These are phyloP conservation scores for Selaginella moellendorffii DNA, from an alignment of 75 land plant genomes.

Conservation along the genomic window DNA sequence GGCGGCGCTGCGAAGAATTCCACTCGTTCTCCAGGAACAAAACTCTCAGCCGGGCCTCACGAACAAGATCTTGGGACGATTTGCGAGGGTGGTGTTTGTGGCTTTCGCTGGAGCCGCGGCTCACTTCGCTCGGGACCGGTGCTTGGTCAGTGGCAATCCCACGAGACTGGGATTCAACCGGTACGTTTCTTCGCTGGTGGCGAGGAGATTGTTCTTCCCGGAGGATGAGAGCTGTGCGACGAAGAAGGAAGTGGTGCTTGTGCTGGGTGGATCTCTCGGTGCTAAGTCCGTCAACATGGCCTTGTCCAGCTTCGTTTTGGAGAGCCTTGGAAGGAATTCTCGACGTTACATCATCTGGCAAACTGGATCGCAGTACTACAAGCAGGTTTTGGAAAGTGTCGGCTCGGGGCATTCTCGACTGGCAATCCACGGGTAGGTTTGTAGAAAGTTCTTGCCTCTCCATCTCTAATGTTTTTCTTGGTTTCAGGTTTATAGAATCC, in stretches of 20 bases:
- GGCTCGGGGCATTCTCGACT: slow-evolving; percentile 45
- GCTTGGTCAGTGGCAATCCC: slow-evolving; percentile 66
- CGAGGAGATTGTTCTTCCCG: slow-evolving; percentile 44
- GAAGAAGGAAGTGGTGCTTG: slow-evolving; percentile 38
- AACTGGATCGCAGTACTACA: slow-evolving; percentile 43
- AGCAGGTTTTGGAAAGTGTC: slow-evolving; percentile 40
- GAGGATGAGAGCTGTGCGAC: neutral
- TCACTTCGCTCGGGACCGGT: slow-evolving; percentile 41
- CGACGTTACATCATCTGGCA: slow-evolving; percentile 62
- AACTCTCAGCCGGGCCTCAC: slow-evolving; percentile 59
- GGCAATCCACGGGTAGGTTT: slow-evolving; percentile 45
- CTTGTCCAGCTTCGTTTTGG: slow-evolving; percentile 28
- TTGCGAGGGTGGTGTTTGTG: slow-evolving; percentile 43
- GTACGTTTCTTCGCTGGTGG: slow-evolving; percentile 25
- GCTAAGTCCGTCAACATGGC: slow-evolving; percentile 60
- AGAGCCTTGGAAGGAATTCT: slow-evolving; percentile 41
- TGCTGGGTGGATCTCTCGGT: slow-evolving; percentile 69
- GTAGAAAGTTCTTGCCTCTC: no score
- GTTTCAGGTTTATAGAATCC: slow-evolving; percentile 45
- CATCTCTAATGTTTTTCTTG: neutral
- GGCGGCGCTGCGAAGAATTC: slow-evolving; percentile 29
- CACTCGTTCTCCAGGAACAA: slow-evolving; percentile 72
- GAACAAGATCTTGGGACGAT: slow-evolving; percentile 36
- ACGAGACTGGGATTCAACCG: slow-evolving; percentile 33
- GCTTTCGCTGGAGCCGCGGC: slow-evolving; percentile 41